Percentiles rank a stretch among this genome's conserved stretches.
These are phyloP conservation scores for Talaromyces sp. DNA, from an alignment of 2,329 filamentous ascomycete species.

Conservation along the genomic window DNA sequence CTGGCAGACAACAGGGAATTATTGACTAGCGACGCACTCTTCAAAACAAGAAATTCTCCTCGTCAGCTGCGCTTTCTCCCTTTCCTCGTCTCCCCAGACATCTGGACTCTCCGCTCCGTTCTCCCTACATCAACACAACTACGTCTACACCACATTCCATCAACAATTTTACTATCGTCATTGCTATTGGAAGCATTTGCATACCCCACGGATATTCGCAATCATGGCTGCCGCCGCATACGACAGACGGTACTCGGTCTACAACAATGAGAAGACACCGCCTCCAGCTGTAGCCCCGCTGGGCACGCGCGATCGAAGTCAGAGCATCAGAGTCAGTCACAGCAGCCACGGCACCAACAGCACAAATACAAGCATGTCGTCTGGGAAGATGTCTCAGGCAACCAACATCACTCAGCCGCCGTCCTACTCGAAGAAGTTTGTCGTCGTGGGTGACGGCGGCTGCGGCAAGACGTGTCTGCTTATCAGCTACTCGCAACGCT, in stretches of 20 bases:
- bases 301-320: slow-evolving; percentile 45
- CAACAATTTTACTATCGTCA: not conserved
- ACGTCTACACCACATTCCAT: not conserved
- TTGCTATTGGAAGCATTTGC: not conserved
- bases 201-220: not conserved
- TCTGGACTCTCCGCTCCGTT: not conserved
- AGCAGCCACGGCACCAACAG: slow-evolving; percentile 56
- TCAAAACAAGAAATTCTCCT: not conserved
- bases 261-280: slow-evolving; percentile 21
- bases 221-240: slow-evolving; percentile 1
- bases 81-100: not conserved
- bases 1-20: not conserved
- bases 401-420: slow-evolving; percentile 88
- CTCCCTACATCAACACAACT: not conserved
- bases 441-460: slow-evolving; percentile 94
- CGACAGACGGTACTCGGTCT: slow-evolving; percentile 49
- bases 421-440: slow-evolving; percentile 97
- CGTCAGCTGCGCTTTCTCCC: not conserved
- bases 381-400: slow-evolving; percentile 66
- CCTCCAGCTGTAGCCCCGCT: slow-evolving; percentile 36
- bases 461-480: slow-evolving; percentile 98
- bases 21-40: not conserved
- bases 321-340: slow-evolving; percentile 69
- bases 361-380: slow-evolving; percentile 72
- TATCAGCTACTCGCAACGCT: slow-evolving; percentile 98